Percentiles rank a stretch among this genome's conserved stretches.
These are phyloP conservation scores for Aegilops longissima DNA, from an alignment of 176 grass and related monocot genomes.

Conservation along the genomic window DNA sequence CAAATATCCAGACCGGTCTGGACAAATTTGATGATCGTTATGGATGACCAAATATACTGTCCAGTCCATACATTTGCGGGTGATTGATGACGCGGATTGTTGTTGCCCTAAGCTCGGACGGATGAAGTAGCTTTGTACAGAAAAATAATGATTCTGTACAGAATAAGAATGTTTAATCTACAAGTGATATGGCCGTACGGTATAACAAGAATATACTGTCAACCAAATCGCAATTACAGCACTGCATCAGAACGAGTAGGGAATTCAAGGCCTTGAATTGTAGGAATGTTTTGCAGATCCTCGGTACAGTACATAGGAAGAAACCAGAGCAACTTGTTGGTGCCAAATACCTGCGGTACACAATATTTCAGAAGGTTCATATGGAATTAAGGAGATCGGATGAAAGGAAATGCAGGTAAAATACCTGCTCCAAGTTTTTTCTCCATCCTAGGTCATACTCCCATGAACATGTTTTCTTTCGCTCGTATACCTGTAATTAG, in stretches of 20 bases:
- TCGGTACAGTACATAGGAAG: conserved; percentile 64
- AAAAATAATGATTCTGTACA: conserved; percentile 2
- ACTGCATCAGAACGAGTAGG: conserved; percentile 53
- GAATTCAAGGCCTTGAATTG: conserved; percentile 78
- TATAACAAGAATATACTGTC: neutral
- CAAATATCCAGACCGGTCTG: too few species aligned
- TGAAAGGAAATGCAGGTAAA: neutral
- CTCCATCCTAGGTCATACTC: conserved; percentile 79
- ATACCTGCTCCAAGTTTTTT: conserved; percentile 86
- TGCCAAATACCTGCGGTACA: conserved; percentile 73
- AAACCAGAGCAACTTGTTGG: conserved; percentile 81
- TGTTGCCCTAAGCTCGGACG: too few species aligned
- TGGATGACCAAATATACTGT: too few species aligned
- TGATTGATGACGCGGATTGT: too few species aligned
- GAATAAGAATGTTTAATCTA: neutral
- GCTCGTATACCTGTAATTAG: conserved; percentile 63
- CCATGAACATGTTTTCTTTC: conserved; percentile 63
- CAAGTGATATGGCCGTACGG: neutral
- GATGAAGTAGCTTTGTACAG: neutral
- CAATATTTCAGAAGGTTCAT: neutral
- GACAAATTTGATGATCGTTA: too few species aligned
- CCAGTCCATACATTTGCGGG: too few species aligned
- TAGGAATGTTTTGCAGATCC: conserved; percentile 66
- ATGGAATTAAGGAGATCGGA: neutral
- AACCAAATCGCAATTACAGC: conserved; percentile 8